Evolutionary conservation across 2,329 filamentous ascomycete genomes (phyloP), one percentile per base, ranked within the genome.

Genomic region (Fusarium mangiferae): DNA sequence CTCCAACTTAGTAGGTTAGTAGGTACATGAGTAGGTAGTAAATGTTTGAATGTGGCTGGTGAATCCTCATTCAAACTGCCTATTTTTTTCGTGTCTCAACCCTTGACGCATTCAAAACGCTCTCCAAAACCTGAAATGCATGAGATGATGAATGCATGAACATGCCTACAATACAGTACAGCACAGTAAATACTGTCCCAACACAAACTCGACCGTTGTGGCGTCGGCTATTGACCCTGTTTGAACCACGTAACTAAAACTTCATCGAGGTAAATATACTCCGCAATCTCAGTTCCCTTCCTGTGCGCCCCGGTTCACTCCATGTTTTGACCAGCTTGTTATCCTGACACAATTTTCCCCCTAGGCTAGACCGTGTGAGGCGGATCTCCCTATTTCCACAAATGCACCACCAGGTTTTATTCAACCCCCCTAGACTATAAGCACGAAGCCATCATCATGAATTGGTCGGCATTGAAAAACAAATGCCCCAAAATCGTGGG

Each of bases 191-290:
- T 33, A 36, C 55, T 48, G 48, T 57, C 33, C 24, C n/a, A 39
- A 26, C n/a, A n/a, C 24, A 28, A 42, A 35, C 30, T 38, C 52
- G 58, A 49, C 54, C 49, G 44, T 48, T 78, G 76, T 78, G 76
- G 76, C 72, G 66, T 69, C 77, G 77, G 76, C 73, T 77, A 77
- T 77, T 73, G 49, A 68, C 65, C 69, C 71, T 68, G 57, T 68
- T 68, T 76, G 56, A 77, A 68, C 68, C 60, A 71, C 75, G 61
- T 68, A 49, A 49, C 46, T n/a, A 75, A 74, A 73, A 76, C 59
- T 70, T 76, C 68, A 76, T 66, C 68, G 73, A 69, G 72, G 62
- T 64, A 77, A 22, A 28, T 28, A 46, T 46, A 71, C 75, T 77
- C 75, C 75, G 75, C 74, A 77, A 76, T 78, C 68, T 78, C 46